Percentiles rank a stretch among this genome's conserved stretches.
phyloP scores from a whole-genome alignment of 2,329 filamentous ascomycete genomes.

The Penicillium sp. region DNA sequence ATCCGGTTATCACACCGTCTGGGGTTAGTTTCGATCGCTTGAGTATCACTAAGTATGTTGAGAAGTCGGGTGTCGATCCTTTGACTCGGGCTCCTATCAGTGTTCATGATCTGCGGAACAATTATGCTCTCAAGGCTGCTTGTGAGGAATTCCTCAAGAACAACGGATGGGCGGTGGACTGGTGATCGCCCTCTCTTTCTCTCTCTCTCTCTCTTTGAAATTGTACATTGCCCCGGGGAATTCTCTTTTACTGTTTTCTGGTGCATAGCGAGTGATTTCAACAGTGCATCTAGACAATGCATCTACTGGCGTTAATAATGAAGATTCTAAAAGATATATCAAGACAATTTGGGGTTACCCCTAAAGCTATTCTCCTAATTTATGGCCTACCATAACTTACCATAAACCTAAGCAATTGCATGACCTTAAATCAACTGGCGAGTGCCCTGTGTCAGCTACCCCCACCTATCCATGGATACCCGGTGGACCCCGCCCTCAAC shows the following conservation, averaged over 20 bases:
- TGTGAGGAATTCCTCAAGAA: constrained; percentile 80
- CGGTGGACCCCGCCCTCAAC: constrained; percentile 7
- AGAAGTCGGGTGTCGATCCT: constrained; percentile 72
- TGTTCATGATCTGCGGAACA: constrained; percentile 71
- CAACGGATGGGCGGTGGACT: constrained; percentile 93
- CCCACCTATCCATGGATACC: constrained; percentile 7
- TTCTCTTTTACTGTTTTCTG: background rate
- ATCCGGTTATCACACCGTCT: constrained; percentile 60
- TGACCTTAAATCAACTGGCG: constrained; percentile 13
- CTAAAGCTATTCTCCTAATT: no score
- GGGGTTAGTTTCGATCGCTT: constrained; percentile 88
- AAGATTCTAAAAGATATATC: no score
- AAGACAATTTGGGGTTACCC: background rate
- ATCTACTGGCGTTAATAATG: background rate
- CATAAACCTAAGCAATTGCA: background rate
- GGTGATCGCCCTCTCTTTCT: constrained; percentile 50
- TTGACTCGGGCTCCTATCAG: constrained; percentile 73
- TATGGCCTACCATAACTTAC: background rate
- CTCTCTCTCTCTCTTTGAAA: background rate
- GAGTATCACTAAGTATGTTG: constrained; percentile 81
- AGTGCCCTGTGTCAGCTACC: constrained; percentile 6
- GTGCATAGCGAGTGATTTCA: constrained; percentile 19
- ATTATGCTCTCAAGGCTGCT: constrained; percentile 75
- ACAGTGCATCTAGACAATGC: background rate
- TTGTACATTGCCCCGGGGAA: background rate